phyloP scores from a whole-genome alignment of 352 stramenopile genomes.

The Globisporangium cederbergense region DNA sequence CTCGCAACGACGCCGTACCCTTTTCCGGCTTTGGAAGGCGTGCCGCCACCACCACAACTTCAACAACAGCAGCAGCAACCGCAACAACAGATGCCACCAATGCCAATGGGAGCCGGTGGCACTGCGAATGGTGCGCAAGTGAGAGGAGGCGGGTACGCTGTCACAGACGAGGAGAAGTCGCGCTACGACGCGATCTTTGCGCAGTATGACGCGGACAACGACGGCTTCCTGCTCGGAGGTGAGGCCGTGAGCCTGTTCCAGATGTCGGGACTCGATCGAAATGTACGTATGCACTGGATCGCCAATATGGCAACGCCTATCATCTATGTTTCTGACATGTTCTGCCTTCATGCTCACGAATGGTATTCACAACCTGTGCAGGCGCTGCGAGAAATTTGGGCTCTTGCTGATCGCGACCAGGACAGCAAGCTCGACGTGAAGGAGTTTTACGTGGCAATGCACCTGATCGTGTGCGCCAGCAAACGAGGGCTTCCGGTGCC shows the following conservation, averaged over 20 bases:
- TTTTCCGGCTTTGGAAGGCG: slow-evolving; percentile 61
- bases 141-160: slow-evolving; percentile 50
- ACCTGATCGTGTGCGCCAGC: slow-evolving; percentile 95
- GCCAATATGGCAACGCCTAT: neutral
- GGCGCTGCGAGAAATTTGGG: slow-evolving; percentile 89
- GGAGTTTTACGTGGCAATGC: slow-evolving; percentile 96
- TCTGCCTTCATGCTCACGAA: slow-evolving; percentile 2
- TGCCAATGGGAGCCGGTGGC: slow-evolving; percentile 7
- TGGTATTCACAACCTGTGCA: slow-evolving; percentile 17
- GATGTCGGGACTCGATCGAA: slow-evolving; percentile 90
- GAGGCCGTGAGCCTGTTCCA: slow-evolving; percentile 91
- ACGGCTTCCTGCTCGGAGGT: slow-evolving; percentile 89
- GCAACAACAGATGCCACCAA: neutral
- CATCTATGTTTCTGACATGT: slow-evolving; percentile 2
- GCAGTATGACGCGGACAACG: slow-evolving; percentile 86
- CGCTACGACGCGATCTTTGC: slow-evolving; percentile 92
- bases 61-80: slow-evolving; percentile 7
- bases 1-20: slow-evolving; percentile 51
- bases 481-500: slow-evolving; percentile 85
- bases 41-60: slow-evolving; percentile 35
- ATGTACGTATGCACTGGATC: slow-evolving; percentile 31
- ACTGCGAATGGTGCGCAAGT: neutral
- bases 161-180: slow-evolving; percentile 85
- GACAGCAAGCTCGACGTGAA: slow-evolving; percentile 90
- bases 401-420: slow-evolving; percentile 86